phyloP scores from a whole-genome alignment of 768 basidiomycete genomes.

The Solioccasus polychromus region DNA sequence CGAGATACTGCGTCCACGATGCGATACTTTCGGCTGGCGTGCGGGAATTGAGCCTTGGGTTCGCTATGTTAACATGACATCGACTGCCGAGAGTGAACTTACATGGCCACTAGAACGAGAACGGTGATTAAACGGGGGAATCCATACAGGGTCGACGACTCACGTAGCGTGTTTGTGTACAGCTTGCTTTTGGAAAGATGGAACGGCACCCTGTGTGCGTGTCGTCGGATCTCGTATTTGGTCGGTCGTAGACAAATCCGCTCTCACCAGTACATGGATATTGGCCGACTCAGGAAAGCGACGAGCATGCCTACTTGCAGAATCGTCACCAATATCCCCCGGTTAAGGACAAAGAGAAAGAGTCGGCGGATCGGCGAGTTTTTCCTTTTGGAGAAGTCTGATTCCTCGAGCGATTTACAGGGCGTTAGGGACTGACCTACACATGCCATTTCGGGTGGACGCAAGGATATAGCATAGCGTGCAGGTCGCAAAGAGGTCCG shows the following conservation, averaged over 20 bases:
- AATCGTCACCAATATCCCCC: slow-evolving; percentile 4
- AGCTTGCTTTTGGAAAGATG: slow-evolving; percentile 1
- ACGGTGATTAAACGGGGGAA: not conserved
- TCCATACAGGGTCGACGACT: not conserved
- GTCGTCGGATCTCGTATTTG: not conserved
- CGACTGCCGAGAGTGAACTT: not conserved
- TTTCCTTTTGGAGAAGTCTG: too few species aligned
- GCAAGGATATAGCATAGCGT: not conserved
- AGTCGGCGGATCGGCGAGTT: slow-evolving; percentile 2
- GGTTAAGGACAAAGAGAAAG: not conserved
- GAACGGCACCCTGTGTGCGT: not conserved
- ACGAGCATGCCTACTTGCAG: not conserved
- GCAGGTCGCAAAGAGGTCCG: slow-evolving; percentile 5
- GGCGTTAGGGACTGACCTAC: slow-evolving; percentile 1
- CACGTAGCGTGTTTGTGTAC: too few species aligned
- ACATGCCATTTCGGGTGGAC: not conserved
- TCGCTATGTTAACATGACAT: not conserved
- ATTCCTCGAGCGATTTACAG: too few species aligned
- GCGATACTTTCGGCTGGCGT: not conserved
- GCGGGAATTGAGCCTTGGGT: slow-evolving; percentile 1
- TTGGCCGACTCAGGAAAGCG: not conserved
- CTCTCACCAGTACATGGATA: too few species aligned
- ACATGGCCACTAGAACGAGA: slow-evolving; percentile 1
- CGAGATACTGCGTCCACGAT: not conserved
- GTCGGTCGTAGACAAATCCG: too few species aligned